Percentiles rank a stretch among this genome's conserved stretches.
Conservation (phyloP, 2,329 filamentous ascomycete species). For the Trichoderma citrinoviride region DNA sequence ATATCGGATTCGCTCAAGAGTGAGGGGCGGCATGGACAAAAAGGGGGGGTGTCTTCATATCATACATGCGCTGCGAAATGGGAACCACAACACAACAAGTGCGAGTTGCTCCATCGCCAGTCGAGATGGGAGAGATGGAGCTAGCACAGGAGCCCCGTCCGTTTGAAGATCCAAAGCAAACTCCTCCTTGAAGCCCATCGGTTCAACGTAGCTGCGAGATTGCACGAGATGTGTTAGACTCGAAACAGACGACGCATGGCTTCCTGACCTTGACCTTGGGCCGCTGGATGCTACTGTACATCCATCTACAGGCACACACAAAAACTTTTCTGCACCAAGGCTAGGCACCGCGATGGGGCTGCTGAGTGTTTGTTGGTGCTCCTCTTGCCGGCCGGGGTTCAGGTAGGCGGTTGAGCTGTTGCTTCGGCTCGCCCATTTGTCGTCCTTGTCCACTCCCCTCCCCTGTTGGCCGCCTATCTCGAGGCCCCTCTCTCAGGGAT, state of each 20-base stretch:
- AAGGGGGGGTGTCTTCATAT: neutral
- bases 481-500: conserved; percentile 9
- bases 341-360: conserved; percentile 13
- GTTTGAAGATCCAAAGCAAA: conserved; percentile 8
- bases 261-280: neutral
- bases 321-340: neutral
- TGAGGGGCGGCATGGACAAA: neutral
- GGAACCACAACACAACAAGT: neutral
- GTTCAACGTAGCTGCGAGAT: too few species aligned
- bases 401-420: conserved; percentile 9
- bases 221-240: too few species aligned
- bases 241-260: conserved; percentile 3
- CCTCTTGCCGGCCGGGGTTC: neutral
- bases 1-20: neutral
- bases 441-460: neutral
- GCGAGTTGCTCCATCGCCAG: neutral
- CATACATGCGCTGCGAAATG: neutral
- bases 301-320: neutral
- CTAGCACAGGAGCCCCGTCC: neutral
- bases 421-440: conserved; percentile 13
- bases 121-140: conserved; percentile 13
- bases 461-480: conserved; percentile 18
- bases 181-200: neutral
- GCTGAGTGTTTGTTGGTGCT: conserved; percentile 11
- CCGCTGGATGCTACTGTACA: neutral